Evolutionary conservation across 2,329 filamentous ascomycete genomes (phyloP).

Genomic region (Cladosporium cucumerinum): DNA sequence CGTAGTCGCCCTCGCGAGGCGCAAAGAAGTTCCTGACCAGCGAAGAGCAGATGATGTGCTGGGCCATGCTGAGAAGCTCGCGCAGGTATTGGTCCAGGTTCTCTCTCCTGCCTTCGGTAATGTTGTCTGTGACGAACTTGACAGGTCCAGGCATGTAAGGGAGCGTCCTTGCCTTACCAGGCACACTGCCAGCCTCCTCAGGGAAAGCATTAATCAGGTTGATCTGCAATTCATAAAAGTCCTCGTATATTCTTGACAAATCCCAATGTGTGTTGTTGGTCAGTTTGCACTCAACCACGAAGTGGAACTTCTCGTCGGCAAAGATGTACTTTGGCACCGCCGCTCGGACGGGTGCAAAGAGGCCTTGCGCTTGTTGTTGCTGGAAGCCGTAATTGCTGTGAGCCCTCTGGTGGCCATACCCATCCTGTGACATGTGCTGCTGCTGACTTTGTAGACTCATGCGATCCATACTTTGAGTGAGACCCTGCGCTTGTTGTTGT

Average conservation of each 20-base stretch:
- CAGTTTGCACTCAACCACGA: slow-evolving; percentile 86
- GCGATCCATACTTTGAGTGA: slow-evolving; percentile 63
- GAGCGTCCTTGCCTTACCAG: slow-evolving; percentile 68
- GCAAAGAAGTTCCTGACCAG: slow-evolving; percentile 89
- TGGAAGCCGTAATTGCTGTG: slow-evolving; percentile 35
- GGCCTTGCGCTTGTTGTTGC: slow-evolving; percentile 45
- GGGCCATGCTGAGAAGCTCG: slow-evolving; percentile 76
- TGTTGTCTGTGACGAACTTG: slow-evolving; percentile 95
- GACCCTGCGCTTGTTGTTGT: slow-evolving; percentile 26
- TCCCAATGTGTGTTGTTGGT: slow-evolving; percentile 93
- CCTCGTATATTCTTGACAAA: slow-evolving; percentile 90
- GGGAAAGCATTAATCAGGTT: slow-evolving; percentile 88
- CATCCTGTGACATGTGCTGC: slow-evolving; percentile 18
- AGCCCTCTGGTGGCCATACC: slow-evolving; percentile 30
- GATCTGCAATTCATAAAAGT: slow-evolving; percentile 99
- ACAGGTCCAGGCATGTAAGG: slow-evolving; percentile 98
- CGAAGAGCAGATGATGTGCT: slow-evolving; percentile 78
- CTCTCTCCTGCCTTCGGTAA: slow-evolving; percentile 86
- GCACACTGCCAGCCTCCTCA: slow-evolving; percentile 83
- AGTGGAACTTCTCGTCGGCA: slow-evolving; percentile 98
- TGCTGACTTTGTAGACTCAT: slow-evolving; percentile 60
- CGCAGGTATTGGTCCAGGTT: slow-evolving; percentile 96
- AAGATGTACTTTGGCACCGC: slow-evolving; percentile 92
- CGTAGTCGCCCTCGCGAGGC: slow-evolving; percentile 85
- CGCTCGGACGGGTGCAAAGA: slow-evolving; percentile 72